Base-by-base conservation (phyloP, 1,139 yeast genomes). In the Pichiaceae sp. region DNA sequence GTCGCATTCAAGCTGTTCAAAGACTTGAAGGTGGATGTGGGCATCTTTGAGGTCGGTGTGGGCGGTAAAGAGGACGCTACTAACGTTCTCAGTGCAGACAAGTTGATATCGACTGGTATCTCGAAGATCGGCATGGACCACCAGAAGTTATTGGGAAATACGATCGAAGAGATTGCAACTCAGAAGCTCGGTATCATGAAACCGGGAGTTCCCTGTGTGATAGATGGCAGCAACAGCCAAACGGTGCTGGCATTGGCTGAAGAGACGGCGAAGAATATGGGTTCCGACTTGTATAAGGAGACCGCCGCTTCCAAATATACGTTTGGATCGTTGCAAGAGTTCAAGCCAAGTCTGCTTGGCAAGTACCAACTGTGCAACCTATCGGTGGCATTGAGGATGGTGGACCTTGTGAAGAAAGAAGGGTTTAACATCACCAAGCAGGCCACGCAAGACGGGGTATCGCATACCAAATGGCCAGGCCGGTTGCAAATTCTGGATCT, bases 41-140 rank as follows among this genome's bases (percentile, higher is more conserved):
- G 95, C 1, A 73, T 87, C 1, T 61, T 89, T 24, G 97, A 89
- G 54, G 96, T 86, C 3, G 97, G 97, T 0, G 63, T 89, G 5
- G 97, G 97, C 2, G 97, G 97, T 0, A 57, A 84, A 30, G 57
- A 78, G 27, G 97, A 89, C 59, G 87, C 96, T 1, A 89, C 97
- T 0, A 89, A 89, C 60, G 84, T 78, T 44, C 38, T 38, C 34
- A 51, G 40, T 31, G 53, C 63, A 1, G 46, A 45, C 2, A 49
- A 37, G 0, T 77, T 80, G 3, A 42, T 82, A 1, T 78, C 73
- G 3, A 71, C 87, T 3, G 95, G 80, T 1, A 79, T 89, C 28
- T 78, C 96, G 9, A 86, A 85, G 53, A 79, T 89, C 18, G 93
- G 91, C 0, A 53, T 84, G 37, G 97, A 89, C 53, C 97, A 89